These are phyloP conservation scores for Wallemia ichthyophaga DNA, from an alignment of 1,284 basidiomycete species.

Conservation along the genomic window DNA sequence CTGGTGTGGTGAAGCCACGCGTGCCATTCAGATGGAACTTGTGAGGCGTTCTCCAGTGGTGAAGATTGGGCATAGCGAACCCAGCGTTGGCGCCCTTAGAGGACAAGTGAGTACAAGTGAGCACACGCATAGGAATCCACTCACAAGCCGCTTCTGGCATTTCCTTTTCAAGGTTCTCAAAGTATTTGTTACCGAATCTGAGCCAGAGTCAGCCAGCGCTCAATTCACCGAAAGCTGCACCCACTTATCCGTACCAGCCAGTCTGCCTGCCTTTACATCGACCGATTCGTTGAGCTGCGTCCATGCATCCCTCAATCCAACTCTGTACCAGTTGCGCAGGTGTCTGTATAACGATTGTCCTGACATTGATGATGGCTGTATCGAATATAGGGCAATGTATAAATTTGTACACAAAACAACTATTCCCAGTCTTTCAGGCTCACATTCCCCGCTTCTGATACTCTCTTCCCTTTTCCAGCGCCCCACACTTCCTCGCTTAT, in stretches of 20 bases:
- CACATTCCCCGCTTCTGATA: not conserved
- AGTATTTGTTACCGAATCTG: constrained; percentile 71
- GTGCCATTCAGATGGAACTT: constrained; percentile 82
- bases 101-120: not conserved
- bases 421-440: not conserved
- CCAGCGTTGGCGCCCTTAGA: constrained; percentile 62
- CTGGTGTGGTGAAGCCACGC: constrained; percentile 80
- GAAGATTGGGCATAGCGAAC: constrained; percentile 55
- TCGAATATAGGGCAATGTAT: not conserved
- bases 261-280: not conserved
- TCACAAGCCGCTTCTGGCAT: constrained; percentile 49
- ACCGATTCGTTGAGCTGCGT: not conserved
- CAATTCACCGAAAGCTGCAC: not conserved
- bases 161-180: constrained; percentile 51
- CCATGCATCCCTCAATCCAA: not conserved
- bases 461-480: not conserved
- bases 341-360: constrained; percentile 1
- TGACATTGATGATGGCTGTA: not conserved
- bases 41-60: constrained; percentile 31
- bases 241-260: not conserved
- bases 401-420: not conserved
- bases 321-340: constrained; percentile 1
- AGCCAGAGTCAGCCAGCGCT: not conserved
- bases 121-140: too few species aligned
- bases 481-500: not conserved